These are phyloP conservation scores for Solanum infundibuliforme DNA, from an alignment of 257 asterid species.

Conservation along the genomic window DNA sequence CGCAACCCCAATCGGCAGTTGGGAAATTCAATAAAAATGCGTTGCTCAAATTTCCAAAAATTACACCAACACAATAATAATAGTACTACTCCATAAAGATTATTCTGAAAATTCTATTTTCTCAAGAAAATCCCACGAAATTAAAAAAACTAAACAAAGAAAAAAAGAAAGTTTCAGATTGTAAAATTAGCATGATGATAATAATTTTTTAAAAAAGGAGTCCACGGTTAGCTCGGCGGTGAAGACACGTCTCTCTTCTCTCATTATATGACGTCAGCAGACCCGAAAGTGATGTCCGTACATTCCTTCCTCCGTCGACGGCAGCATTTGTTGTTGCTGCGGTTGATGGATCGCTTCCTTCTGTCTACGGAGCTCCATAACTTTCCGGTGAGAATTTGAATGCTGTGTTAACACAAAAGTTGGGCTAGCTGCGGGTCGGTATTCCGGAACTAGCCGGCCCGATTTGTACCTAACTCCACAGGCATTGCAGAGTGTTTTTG, in stretches of 20 bases:
- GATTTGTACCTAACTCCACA: conserved; percentile 79
- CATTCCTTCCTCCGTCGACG: conserved; percentile 30
- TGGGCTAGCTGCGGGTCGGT: conserved; percentile 84
- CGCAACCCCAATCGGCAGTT: neutral
- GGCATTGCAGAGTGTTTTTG: conserved; percentile 77
- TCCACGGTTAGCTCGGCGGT: neutral
- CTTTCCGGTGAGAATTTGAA: conserved; percentile 79
- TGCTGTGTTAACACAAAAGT: conserved; percentile 79
- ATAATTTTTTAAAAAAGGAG: neutral
- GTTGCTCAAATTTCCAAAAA: neutral
- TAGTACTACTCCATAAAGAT: neutral
- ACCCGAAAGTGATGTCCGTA: conserved; percentile 36
- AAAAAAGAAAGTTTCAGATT: neutral
- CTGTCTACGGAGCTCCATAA: conserved; percentile 64
- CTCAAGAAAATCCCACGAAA: neutral
- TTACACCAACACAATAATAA: neutral
- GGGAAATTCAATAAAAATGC: neutral
- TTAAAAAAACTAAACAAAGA: neutral
- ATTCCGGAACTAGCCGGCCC: conserved; percentile 72
- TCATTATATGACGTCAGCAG: conserved; percentile 25
- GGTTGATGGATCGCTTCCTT: conserved; percentile 36
- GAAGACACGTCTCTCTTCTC: neutral
- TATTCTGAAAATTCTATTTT: neutral
- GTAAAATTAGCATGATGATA: neutral
- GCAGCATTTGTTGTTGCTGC: conserved; percentile 9